These are phyloP conservation scores for Luffa acutangula DNA, from an alignment of 306 rosid genomes.

Conservation along the genomic window DNA sequence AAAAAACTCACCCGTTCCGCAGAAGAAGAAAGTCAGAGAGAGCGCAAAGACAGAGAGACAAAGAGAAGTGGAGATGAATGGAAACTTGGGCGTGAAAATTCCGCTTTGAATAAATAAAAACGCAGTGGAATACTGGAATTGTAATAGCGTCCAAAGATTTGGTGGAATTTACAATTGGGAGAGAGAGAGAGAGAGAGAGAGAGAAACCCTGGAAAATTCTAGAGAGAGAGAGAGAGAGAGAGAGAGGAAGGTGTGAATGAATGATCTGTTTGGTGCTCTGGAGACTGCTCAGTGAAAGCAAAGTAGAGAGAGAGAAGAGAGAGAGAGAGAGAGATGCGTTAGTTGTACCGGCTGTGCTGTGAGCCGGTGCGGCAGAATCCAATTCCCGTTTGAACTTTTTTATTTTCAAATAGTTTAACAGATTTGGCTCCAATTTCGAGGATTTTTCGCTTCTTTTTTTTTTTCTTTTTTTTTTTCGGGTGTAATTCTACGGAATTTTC, in stretches of 20 bases:
- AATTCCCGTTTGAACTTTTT: neutral
- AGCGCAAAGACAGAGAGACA: neutral
- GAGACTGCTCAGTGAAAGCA: neutral
- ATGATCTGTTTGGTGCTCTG: constrained; percentile 20
- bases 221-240: constrained; percentile 7
- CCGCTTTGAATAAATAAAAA: constrained; percentile 13
- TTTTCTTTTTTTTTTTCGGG: neutral
- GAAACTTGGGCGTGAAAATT: constrained; percentile 18
- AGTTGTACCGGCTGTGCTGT: neutral
- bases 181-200: neutral
- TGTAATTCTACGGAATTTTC: neutral
- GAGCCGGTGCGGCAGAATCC: constrained; percentile 3
- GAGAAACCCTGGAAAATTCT: constrained; percentile 7
- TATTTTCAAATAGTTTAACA: neutral
- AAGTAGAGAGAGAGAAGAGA: neutral
- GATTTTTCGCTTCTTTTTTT: neutral
- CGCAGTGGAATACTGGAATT: neutral
- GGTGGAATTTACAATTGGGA: neutral
- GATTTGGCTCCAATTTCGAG: neutral
- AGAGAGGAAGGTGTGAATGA: neutral
- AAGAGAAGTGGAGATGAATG: neutral
- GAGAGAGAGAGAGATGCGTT: neutral
- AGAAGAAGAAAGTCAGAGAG: neutral
- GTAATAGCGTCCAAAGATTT: neutral
- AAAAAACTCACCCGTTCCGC: neutral